Conservation (phyloP, 2,329 filamentous ascomycete genomes). For the Neocucurbitaria cava region DNA sequence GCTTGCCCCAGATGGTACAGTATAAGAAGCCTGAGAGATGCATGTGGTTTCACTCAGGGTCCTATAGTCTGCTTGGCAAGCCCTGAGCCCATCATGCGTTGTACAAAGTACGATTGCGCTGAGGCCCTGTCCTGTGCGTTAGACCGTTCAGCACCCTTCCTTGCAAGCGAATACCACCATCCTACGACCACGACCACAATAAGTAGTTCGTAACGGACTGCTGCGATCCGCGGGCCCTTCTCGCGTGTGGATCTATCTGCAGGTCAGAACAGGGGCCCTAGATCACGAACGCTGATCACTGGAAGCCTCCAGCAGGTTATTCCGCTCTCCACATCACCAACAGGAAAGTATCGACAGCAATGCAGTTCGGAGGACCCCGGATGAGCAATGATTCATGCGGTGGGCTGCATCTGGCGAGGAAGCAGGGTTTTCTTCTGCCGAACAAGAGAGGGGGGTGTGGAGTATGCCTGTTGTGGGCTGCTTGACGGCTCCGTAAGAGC, state of each 20-base stretch:
- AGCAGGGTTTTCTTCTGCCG: constrained; percentile 11
- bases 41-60: background rate
- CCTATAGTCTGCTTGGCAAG: background rate
- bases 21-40: background rate
- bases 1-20: background rate
- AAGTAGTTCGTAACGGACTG: constrained; percentile 7
- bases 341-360: constrained; percentile 7
- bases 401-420: constrained; percentile 16
- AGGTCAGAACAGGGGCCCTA: background rate
- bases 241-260: constrained; percentile 4
- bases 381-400: constrained; percentile 19
- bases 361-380: constrained; percentile 27
- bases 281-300: constrained; percentile 14
- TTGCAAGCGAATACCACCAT: background rate
- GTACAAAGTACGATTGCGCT: too few relatives aligned
- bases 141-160: background rate
- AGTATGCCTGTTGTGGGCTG: constrained; percentile 2
- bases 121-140: background rate
- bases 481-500: background rate
- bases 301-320: constrained; percentile 5
- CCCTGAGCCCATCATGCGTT: background rate
- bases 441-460: constrained; percentile 14
- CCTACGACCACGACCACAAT: background rate
- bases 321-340: constrained; percentile 4
- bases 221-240: constrained; percentile 14